A percentile compares a stretch with the other conserved stretches of the same genome.
phyloP scores from a whole-genome alignment of 371 early-diverging fungal species.

The Mortierella sp. region DNA sequence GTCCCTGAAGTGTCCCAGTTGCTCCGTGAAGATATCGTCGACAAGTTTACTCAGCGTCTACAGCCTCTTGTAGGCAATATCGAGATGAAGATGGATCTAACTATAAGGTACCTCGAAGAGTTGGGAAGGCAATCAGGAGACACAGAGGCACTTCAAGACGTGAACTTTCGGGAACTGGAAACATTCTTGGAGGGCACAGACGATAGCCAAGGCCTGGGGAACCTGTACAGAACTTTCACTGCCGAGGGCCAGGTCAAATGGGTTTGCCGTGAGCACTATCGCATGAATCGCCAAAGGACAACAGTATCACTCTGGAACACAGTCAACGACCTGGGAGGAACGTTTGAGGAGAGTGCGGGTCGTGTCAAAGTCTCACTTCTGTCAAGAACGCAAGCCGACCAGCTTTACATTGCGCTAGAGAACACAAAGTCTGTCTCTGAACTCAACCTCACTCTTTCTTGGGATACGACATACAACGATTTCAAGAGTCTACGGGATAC shows the following conservation, averaged over 20 bases:
- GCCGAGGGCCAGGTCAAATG: slow-evolving; percentile 24
- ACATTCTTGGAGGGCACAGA: slow-evolving; percentile 13
- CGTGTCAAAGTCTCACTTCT: slow-evolving; percentile 10
- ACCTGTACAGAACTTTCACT: slow-evolving; percentile 22
- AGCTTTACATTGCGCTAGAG: slow-evolving; percentile 20
- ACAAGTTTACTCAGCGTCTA: neutral
- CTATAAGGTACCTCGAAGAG: slow-evolving; percentile 3
- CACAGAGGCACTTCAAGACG: slow-evolving; percentile 2
- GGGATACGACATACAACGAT: slow-evolving; percentile 7
- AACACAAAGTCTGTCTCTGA: slow-evolving; percentile 12
- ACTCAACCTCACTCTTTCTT: slow-evolving; percentile 11
- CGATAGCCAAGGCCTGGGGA: slow-evolving; percentile 10
- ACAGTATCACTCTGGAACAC: neutral
- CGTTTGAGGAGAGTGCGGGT: slow-evolving; percentile 17
- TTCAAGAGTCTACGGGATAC: slow-evolving; percentile 15
- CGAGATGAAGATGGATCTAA: slow-evolving; percentile 6
- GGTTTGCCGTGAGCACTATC: slow-evolving; percentile 33
- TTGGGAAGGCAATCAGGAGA: neutral
- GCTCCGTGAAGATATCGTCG: too few species aligned
- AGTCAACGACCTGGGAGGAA: neutral
- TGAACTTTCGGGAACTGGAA: slow-evolving; percentile 9
- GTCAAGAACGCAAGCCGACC: slow-evolving; percentile 5
- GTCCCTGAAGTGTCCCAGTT: neutral
- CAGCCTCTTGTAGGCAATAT: neutral
- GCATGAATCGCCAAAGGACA: slow-evolving; percentile 1